Conservation (phyloP, 108 stramenopile species). For the Nitzschia sp. region DNA sequence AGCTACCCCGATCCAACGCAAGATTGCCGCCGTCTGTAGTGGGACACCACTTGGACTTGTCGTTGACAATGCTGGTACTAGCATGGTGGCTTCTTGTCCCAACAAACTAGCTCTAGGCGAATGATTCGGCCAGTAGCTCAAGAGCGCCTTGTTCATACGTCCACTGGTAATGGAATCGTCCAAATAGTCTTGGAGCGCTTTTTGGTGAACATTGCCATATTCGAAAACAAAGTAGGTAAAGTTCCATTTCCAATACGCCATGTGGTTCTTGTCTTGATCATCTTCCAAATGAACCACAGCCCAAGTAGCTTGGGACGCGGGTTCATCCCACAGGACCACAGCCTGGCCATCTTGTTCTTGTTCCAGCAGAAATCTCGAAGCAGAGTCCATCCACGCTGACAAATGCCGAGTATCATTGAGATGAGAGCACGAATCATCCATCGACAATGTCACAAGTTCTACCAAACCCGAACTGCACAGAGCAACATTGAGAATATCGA, state of each 20-base stretch:
- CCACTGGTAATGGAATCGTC: background rate
- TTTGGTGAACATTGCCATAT: background rate
- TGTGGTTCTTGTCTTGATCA: too few species aligned
- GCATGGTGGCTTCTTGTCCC: background rate
- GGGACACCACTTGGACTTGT: background rate
- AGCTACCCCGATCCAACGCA: background rate
- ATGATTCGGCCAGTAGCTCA: background rate
- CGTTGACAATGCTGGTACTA: too few species aligned
- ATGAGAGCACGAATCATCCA: background rate
- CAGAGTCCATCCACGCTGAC: background rate
- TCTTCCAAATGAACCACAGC: too few species aligned
- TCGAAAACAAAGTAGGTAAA: conserved; percentile 1
- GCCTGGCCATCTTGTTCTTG: background rate
- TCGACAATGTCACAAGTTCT: background rate
- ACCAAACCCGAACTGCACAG: background rate
- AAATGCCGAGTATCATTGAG: too few species aligned
- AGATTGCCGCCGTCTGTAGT: background rate
- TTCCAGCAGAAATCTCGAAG: too few species aligned
- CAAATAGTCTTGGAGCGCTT: background rate
- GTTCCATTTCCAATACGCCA: background rate
- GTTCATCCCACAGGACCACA: background rate
- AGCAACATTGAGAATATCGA: background rate
- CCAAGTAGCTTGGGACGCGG: background rate
- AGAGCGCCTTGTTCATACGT: background rate
- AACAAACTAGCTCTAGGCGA: background rate